Base-by-base conservation (phyloP, 768 basidiomycete genomes). In the Amanita brunnescens region DNA sequence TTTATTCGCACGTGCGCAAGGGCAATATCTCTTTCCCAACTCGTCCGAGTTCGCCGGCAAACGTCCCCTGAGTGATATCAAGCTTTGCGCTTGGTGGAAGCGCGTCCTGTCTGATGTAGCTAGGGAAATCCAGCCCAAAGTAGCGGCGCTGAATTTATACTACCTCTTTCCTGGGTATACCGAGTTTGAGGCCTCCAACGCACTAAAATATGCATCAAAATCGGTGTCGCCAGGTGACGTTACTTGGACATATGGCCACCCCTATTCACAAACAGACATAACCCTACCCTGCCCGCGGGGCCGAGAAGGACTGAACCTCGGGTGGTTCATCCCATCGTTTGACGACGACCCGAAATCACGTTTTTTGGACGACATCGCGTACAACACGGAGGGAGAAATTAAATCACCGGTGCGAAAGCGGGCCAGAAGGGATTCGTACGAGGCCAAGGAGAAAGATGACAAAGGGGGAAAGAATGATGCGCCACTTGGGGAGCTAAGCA, bases 311-410 rank as follows among this genome's bases (percentile, higher is more conserved):
- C 64, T 61, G 24, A 76, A 78, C 52, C 70, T 94, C 26, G 91
- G 87, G 0, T 76, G 81, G 49, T 78, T 78, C 47, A 85, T 99
- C 18, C 96, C 96, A 1, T 85, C 79, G 50, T 91, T 98, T 62
- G 88, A 92, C n/a, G 96, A 99, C 60, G 93, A 96, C 65, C 94
- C 96, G 6, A 97, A 98, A 66, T 81, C 88, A 51, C 80, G 96
- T 14, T 97, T 97, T 64, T 67, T 99, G 63, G 87, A 90, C 64
- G 93, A 96, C 67, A 81, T 97, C 47, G 89, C 85, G 37, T 83
- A 79, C 56, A 87, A 79, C 6, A 80, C 76, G 43, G 77, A 80
- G 43, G 79, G 70, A 49, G 78, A 77, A 39, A 64, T 85, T 52
- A 76, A 69, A 59, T 81, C 84, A 7, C 85, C 85, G 2, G 70